Conservation (phyloP, 1,139 yeast genomes). For the Yamadazyma dendronema region DNA sequence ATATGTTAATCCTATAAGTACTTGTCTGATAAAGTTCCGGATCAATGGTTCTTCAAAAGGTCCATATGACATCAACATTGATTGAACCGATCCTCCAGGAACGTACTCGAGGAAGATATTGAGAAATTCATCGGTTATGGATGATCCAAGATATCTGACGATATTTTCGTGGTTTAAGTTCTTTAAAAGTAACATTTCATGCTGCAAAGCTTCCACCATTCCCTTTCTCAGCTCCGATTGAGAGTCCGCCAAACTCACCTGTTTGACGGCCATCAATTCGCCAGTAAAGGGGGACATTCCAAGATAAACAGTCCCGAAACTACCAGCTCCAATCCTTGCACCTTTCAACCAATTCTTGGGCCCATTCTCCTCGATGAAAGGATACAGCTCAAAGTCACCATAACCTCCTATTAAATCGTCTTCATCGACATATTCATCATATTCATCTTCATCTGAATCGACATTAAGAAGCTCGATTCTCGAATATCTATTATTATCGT, state of each 20-base stretch:
- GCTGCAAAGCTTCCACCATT: constrained; percentile 81
- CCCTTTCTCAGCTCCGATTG: constrained; percentile 46
- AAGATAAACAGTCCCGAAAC: constrained; percentile 88
- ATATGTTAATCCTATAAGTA: constrained; percentile 76
- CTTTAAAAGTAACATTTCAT: constrained; percentile 77
- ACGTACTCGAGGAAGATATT: constrained; percentile 92
- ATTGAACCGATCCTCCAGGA: constrained; percentile 94
- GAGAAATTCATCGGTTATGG: constrained; percentile 64
- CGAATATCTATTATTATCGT: constrained; percentile 37
- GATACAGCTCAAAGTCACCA: constrained; percentile 11
- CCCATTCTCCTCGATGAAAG: constrained; percentile 32
- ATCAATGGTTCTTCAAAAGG: constrained; percentile 90
- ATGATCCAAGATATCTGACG: constrained; percentile 86
- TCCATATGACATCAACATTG: constrained; percentile 82
- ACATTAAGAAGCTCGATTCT: constrained; percentile 49
- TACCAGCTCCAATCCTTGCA: constrained; percentile 89
- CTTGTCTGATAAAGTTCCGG: constrained; percentile 80
- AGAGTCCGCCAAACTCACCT: constrained; percentile 64
- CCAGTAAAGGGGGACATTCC: constrained; percentile 94
- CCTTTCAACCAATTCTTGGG: constrained; percentile 92
- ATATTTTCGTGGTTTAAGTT: constrained; percentile 89
- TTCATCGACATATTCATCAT: constrained; percentile 19
- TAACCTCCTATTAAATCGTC: constrained; percentile 17
- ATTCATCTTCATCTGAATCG: constrained; percentile 37
- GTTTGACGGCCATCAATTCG: constrained; percentile 95